Evolutionary conservation across 2,329 filamentous ascomycete genomes (phyloP).

Genomic region (Escovopsis sp.): DNA sequence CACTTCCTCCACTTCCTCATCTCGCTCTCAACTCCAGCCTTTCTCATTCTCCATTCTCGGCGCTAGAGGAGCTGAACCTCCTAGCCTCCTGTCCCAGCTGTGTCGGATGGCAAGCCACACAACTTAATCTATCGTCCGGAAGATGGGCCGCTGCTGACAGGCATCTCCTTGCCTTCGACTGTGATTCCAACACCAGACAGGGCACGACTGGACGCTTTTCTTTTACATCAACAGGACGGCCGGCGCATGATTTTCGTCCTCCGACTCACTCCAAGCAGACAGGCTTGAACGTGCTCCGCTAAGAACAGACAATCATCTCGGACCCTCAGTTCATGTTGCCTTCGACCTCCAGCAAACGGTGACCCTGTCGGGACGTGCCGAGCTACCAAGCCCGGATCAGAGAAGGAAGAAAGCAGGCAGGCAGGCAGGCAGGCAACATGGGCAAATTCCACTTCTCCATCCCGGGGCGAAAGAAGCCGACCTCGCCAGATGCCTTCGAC

Average conservation of each 20-base stretch:
- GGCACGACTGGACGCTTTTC: not conserved
- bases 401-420: too few relatives aligned
- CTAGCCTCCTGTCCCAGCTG: too few relatives aligned
- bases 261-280: not conserved
- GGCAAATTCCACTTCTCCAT: conserved; percentile 34
- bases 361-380: conserved; percentile 3
- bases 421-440: conserved; percentile 15
- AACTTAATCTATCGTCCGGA: too few relatives aligned
- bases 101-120: too few relatives aligned
- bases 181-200: not conserved
- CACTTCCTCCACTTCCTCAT: too few relatives aligned
- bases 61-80: too few relatives aligned
- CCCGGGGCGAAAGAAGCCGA: conserved; percentile 29
- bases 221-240: not conserved
- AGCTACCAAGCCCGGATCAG: conserved; percentile 1
- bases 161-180: not conserved
- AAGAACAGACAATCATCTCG: not conserved
- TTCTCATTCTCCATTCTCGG: too few relatives aligned
- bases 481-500: conserved; percentile 13
- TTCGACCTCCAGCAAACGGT: conserved; percentile 1
- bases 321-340: conserved; percentile 1
- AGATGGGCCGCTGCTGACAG: conserved; percentile 2
- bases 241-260: not conserved
- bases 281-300: not conserved
- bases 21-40: too few relatives aligned